phyloP scores from a whole-genome alignment of 305 asterid species.

The Rubia tinctorum region DNA sequence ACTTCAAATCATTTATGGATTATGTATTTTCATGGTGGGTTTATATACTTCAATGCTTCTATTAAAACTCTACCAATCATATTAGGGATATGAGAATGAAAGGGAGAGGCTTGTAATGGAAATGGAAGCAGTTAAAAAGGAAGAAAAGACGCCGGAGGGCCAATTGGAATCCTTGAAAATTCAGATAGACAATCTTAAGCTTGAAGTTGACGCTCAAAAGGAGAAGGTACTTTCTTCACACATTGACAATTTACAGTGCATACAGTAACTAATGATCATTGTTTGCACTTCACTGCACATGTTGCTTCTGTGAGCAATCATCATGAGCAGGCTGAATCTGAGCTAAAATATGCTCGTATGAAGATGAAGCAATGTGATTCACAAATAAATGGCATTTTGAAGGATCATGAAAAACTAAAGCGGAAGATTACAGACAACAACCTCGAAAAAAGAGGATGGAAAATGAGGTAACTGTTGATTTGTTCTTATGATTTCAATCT shows the following conservation, averaged over 20 bases:
- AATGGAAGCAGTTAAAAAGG: conserved; percentile 83
- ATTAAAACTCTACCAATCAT: conserved; percentile 23
- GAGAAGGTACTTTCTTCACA: conserved; percentile 63
- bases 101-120: conserved; percentile 87
- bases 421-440: conserved; percentile 67
- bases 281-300: conserved; percentile 32
- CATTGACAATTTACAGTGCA: background rate
- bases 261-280: background rate
- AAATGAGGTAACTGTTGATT: conserved; percentile 63
- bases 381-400: conserved; percentile 64
- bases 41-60: background rate
- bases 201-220: conserved; percentile 61
- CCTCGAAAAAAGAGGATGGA: conserved; percentile 86
- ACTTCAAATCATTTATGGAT: background rate
- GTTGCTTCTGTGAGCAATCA: conserved; percentile 48
- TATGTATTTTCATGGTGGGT: conserved; percentile 1
- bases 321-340: conserved; percentile 54
- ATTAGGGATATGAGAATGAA: conserved; percentile 82
- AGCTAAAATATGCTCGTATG: conserved; percentile 68
- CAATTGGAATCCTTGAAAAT: conserved; percentile 33
- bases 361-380: conserved; percentile 91
- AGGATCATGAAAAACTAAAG: conserved; percentile 72
- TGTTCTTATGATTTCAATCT: conserved; percentile 20
- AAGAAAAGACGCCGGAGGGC: conserved; percentile 30
- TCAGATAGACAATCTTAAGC: conserved; percentile 42